Percentiles rank a stretch among this genome's conserved stretches.
These are phyloP conservation scores for Coniochaeta prunicola DNA, from an alignment of 2,329 filamentous ascomycete genomes.

Conservation along the genomic window DNA sequence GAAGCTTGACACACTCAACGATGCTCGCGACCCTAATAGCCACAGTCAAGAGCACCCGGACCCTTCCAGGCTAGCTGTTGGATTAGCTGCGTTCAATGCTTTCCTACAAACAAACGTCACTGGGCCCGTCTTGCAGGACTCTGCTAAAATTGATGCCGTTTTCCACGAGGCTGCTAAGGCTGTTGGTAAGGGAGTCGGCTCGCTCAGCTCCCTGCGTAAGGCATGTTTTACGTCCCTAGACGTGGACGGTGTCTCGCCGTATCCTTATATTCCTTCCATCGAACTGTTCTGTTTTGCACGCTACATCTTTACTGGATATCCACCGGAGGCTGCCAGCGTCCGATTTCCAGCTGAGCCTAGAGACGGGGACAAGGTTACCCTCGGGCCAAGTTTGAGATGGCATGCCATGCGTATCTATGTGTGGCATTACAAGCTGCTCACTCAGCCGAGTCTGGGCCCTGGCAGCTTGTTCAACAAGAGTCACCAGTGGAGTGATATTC, in stretches of 20 bases:
- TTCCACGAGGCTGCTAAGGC: constrained; percentile 18
- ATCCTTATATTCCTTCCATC: constrained; percentile 74
- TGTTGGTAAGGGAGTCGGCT: not conserved
- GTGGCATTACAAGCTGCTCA: constrained; percentile 55
- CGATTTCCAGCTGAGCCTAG: constrained; percentile 27
- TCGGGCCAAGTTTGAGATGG: constrained; percentile 42
- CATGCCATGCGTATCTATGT: constrained; percentile 65
- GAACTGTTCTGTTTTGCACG: constrained; percentile 75
- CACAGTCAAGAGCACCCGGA: not conserved
- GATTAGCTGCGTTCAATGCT: constrained; percentile 62
- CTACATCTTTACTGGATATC: constrained; percentile 31
- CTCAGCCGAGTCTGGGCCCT: constrained; percentile 46
- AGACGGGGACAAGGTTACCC: constrained; percentile 22
- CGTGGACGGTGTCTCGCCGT: constrained; percentile 80
- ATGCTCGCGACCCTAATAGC: not conserved
- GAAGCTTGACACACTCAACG: not conserved
- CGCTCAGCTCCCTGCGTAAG: constrained; percentile 37
- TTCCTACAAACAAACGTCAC: constrained; percentile 87
- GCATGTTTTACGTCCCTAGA: constrained; percentile 63
- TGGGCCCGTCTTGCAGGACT: constrained; percentile 62
- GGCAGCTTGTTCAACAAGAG: constrained; percentile 49
- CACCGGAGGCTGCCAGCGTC: constrained; percentile 8
- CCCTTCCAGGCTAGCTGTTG: constrained; percentile 38
- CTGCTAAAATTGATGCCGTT: constrained; percentile 21
- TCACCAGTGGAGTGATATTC: constrained; percentile 52